Evolutionary conservation across 208 protist genomes (phyloP).

Genomic region (Leishmania arabica): DNA sequence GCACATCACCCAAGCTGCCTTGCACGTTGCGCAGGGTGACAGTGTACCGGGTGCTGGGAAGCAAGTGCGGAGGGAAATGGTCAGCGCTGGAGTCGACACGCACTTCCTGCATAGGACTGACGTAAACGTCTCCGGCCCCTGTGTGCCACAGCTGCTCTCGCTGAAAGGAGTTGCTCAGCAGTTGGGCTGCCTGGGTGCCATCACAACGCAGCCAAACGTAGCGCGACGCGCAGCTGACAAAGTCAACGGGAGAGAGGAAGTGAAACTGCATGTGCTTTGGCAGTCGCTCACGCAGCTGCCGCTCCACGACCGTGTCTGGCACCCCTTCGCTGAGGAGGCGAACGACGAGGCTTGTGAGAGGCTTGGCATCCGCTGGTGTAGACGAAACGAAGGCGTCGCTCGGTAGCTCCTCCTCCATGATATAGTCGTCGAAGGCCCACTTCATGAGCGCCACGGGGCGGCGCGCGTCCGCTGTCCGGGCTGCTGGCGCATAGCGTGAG

Average conservation of each 20-base stretch:
- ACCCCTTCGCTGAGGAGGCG: constrained; percentile 71
- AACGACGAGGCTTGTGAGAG: constrained; percentile 40
- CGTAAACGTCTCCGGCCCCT: constrained; percentile 33
- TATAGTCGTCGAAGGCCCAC: constrained; percentile 87
- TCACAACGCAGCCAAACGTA: constrained; percentile 54
- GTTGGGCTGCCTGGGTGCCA: neutral
- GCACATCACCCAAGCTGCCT: constrained; percentile 63
- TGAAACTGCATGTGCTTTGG: constrained; percentile 35
- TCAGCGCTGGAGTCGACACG: constrained; percentile 11
- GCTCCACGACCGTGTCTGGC: constrained; percentile 45
- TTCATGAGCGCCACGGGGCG: constrained; percentile 74
- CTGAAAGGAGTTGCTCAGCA: constrained; percentile 17
- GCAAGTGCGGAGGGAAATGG: constrained; percentile 44
- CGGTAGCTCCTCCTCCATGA: constrained; percentile 70
- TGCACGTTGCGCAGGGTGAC: constrained; percentile 69
- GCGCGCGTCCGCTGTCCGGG: constrained; percentile 2
- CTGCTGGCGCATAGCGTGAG: neutral
- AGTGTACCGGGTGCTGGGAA: constrained; percentile 70
- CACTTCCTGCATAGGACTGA: constrained; percentile 37
- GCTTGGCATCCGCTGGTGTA: neutral
- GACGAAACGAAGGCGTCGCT: constrained; percentile 13
- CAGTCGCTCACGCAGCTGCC: constrained; percentile 30
- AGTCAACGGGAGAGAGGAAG: constrained; percentile 78
- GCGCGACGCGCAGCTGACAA: constrained; percentile 50
- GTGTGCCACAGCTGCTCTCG: constrained; percentile 29